Evolutionary conservation across 1,284 basidiomycete species (phyloP), one percentile per base, ranked within the genome.

Genomic region (Anthracocystis walkeri): DNA sequence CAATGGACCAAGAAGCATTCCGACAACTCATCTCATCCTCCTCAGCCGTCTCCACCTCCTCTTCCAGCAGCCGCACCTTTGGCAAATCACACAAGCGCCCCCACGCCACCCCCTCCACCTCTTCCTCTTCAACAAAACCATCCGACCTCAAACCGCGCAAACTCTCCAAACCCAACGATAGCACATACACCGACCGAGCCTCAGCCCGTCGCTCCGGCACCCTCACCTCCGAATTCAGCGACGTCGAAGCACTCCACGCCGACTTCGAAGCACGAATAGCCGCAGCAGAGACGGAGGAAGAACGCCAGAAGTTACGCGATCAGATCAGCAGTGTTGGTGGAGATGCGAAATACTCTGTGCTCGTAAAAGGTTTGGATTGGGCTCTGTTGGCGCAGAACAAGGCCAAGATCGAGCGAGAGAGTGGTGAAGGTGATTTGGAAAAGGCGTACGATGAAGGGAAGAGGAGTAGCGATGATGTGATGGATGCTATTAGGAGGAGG

Each of bases 351-450:
- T 93, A 95, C 84, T 91, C 92, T 3, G 90, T 95, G 50, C 89
- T 95, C 4, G 93, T 95, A 44, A 95, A 94, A 79, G 93, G 94
- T n/a, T 90, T 97, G 35, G 94, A 97, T 82, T 90, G 91, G 82
- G 91, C 93, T 0, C 88, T 96, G 4, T 87, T 97, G 8, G 92
- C 94, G 78, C 91, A 93, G 79, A 91, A 93, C 75, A 93, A 90
- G 85, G 92, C 92, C 0, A 64, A 77, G 52, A 65, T 87, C n/a
- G 88, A 88, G 10, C 85, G 87, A 3, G 89, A 88, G 20, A 89
- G 91, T 59, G 91, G 92, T 11, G 91, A 92, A 65, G 92, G 92
- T 25, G 89, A 90, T 25, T 89, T 97, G 40, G 94, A 97, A 79
- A 88, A 89, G 60, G 91, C 89, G 0, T 94, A 20, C 18, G 44